These are phyloP conservation scores for Gracilaria caudata DNA, from an alignment of 23 red algal genomes.

Conservation along the genomic window DNA sequence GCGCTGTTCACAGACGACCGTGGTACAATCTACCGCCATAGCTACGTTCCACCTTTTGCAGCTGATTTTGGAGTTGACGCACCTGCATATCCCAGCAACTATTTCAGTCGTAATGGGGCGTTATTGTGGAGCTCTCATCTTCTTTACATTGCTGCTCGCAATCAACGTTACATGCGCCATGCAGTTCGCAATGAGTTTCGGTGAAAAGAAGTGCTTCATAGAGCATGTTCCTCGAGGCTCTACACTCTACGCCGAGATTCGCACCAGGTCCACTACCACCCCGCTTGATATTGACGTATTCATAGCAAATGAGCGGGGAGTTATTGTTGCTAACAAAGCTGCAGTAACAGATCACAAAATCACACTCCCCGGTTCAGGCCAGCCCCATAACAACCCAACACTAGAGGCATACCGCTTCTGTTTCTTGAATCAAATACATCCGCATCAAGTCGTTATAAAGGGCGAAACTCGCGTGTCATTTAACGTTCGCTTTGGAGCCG, in stretches of 20 bases:
- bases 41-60: neutral
- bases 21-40: neutral
- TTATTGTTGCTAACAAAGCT: neutral
- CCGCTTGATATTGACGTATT: slow-evolving; percentile 21
- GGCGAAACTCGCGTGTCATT: slow-evolving; percentile 27
- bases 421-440: slow-evolving; percentile 31
- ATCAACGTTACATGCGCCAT: neutral
- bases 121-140: neutral
- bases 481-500: slow-evolving; percentile 19
- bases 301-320: neutral
- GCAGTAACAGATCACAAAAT: slow-evolving; percentile 3
- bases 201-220: slow-evolving; percentile 10
- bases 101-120: neutral
- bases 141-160: neutral
- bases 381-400: neutral
- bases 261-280: neutral
- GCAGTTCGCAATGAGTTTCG: slow-evolving; percentile 8
- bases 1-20: neutral
- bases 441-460: neutral
- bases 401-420: slow-evolving; percentile 14
- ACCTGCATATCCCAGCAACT: neutral
- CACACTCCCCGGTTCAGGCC: slow-evolving; percentile 3
- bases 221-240: slow-evolving; percentile 20
- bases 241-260: slow-evolving; percentile 4
- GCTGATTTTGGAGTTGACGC: neutral